A percentile compares a stretch with the other conserved stretches of the same genome.
phyloP scores from a whole-genome alignment of 768 basidiomycete genomes.

The Russula emetica region DNA sequence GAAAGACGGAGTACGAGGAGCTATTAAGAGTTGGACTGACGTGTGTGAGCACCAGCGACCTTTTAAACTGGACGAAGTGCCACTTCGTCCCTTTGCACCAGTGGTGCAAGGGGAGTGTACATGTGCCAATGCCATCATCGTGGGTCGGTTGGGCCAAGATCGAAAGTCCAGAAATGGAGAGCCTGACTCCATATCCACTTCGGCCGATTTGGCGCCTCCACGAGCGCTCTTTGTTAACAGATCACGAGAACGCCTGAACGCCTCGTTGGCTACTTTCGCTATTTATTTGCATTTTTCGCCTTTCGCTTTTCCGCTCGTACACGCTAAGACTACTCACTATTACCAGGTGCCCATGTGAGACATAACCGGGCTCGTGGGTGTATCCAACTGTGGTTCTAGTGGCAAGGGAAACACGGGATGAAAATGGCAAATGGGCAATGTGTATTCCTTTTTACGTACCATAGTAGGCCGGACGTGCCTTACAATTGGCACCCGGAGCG shows the following conservation, averaged over 20 bases:
- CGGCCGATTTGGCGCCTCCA: background rate
- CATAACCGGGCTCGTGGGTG: background rate
- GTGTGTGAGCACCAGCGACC: background rate
- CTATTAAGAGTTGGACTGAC: background rate
- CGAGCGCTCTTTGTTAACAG: background rate
- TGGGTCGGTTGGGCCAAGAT: background rate
- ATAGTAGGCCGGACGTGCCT: background rate
- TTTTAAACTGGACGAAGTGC: constrained; percentile 1
- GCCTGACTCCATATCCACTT: background rate
- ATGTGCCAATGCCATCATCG: background rate
- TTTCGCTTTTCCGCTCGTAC: too few relatives aligned
- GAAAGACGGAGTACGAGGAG: background rate
- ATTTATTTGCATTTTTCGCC: too few relatives aligned
- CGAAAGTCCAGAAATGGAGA: background rate
- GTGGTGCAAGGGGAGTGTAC: background rate
- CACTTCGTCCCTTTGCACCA: too few relatives aligned
- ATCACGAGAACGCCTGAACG: constrained; percentile 4
- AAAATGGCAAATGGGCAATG: constrained; percentile 5
- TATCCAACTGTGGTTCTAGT: background rate
- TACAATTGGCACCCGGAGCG: constrained; percentile 6
- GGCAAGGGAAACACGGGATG: too few relatives aligned
- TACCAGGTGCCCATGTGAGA: background rate
- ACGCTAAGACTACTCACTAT: background rate
- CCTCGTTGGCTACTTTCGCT: background rate
- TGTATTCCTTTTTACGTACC: background rate